phyloP scores from a whole-genome alignment of 805 yeast genomes.

The Metschnikowia noctiluminum region DNA sequence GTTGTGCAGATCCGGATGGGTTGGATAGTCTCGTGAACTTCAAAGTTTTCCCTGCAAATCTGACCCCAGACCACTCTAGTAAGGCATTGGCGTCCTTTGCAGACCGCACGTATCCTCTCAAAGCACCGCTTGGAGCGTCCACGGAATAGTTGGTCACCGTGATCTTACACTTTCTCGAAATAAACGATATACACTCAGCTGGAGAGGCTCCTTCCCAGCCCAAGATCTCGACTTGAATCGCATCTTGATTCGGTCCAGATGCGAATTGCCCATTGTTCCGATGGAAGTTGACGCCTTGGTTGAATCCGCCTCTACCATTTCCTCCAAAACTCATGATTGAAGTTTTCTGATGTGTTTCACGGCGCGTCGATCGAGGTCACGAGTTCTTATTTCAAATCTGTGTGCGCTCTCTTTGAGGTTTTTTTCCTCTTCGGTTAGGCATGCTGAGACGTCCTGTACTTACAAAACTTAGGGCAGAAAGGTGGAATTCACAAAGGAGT shows the following conservation, averaged over 20 bases:
- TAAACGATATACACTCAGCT: slow-evolving; percentile 64
- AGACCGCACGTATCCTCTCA: slow-evolving; percentile 57
- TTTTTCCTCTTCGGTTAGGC: background rate
- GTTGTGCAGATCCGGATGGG: slow-evolving; percentile 3
- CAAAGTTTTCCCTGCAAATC: slow-evolving; percentile 73
- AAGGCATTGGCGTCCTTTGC: slow-evolving; percentile 58
- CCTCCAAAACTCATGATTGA: slow-evolving; percentile 9
- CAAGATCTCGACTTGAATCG: slow-evolving; percentile 14
- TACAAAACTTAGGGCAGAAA: no score
- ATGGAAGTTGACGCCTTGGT: slow-evolving; percentile 1
- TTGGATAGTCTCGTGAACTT: slow-evolving; percentile 41
- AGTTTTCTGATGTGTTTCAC: background rate
- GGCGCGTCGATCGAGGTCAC: background rate
- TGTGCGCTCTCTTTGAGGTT: background rate
- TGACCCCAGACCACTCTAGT: slow-evolving; percentile 65
- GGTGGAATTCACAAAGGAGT: no score
- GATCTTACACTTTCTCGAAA: slow-evolving; percentile 64
- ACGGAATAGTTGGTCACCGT: slow-evolving; percentile 50
- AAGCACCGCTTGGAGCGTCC: slow-evolving; percentile 45
- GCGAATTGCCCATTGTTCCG: slow-evolving; percentile 1
- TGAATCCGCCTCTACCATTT: slow-evolving; percentile 17
- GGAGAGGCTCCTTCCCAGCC: slow-evolving; percentile 82
- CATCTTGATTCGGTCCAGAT: background rate
- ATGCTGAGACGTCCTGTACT: background rate
- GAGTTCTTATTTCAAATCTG: background rate